Base-by-base conservation (phyloP, 2,329 filamentous ascomycete species). In the Claviceps capensis region DNA sequence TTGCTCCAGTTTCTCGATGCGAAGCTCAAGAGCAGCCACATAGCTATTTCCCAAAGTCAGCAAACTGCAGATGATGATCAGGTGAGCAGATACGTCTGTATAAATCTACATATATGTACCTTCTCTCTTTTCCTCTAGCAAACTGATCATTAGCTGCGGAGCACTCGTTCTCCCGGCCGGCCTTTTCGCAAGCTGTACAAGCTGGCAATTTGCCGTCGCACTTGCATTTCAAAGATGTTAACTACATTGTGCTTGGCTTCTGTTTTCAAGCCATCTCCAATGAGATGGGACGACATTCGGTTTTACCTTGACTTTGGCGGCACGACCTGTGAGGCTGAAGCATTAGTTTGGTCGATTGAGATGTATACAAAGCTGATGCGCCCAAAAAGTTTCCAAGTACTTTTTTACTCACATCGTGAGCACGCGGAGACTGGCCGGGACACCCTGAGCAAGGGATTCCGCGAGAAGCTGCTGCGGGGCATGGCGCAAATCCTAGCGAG, bases 71-170 rank as follows among this genome's bases (percentile, higher is more conserved):
- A 26, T 17, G 26, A 19, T 19, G 26, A n/a, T 14, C 23, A 38
- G 9, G 16, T 23, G 8, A 47, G 4, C 3, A n/a, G 4, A 14
- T 69, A 53, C 4, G 30, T 34, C 9, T 34, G 30, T 34, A 11
- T 34, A 34, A 9, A 34, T 34, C 30, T 34, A 11, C 9, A 34
- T 4, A 4, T 30, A 4, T 34, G 30, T 59, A 82, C 82, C 90
- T 97, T 62, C 91, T 78, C 65, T 97, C 93, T 67, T 97, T 97
- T 55, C 93, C 93, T 56, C 89, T 79, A 0, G 91, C 90, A 68
- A 96, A 97, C 65, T 96, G 89, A 63, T 97, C 91, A 62, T 94
- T 96, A 7, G 89, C 90, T 52, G 89, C 89, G 6, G 89, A 95
- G 66, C 93, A 98, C 64, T 94, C 89, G 54, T 77, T 83, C 52